Evolutionary conservation across 495 filamentous ascomycete genomes (phyloP), one percentile per base, ranked within the genome.

Genomic region (Penicillium nucicola): DNA sequence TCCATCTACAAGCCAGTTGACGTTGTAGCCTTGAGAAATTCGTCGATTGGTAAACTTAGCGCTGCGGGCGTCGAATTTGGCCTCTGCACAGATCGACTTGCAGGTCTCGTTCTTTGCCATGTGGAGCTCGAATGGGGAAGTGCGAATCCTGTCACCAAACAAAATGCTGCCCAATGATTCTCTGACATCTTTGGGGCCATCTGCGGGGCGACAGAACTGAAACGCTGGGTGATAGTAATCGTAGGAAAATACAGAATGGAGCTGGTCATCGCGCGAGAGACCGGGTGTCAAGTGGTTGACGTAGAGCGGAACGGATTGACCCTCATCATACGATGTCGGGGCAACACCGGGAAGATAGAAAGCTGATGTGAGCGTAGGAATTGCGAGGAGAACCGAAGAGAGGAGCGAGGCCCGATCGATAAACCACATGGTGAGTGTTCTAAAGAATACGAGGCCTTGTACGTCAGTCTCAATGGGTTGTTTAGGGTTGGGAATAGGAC

Each of bases 341-440:
- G 92, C 91, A 61, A 97, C 90, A 51, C 93, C 93, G 13, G 93
- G 93, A 32, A 98, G 86, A 72, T 97, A 97, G 77, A 97, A 97
- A 44, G 89, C 88, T 5, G 84, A 71, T 15, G 86, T 77, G 28
- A 88, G 68, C 4, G 72, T 65, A 31, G 76, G 68, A 8, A 69
- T 55, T 18, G 64, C 47, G 12, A 72, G 55, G 9, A 76, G 44
- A 35, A 63, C 56, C 30, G 58, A 57, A 2, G 60, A 53, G 17
- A 75, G 32, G 23, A 69, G 48, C 19, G 60, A 52, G 3, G 58
- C 36, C 52, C 59, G 69, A 44, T 65, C 64, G 58, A 55, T 59
- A 53, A 68, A 67, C 56, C 69, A 63, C 74, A 77, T 77, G 32
- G 54, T 71, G 68, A 36, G 47, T 44, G 61, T 60, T 39, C 36